Evolutionary conservation across 352 stramenopile genomes (phyloP).

Genomic region (Blastocystis hominis): DNA sequence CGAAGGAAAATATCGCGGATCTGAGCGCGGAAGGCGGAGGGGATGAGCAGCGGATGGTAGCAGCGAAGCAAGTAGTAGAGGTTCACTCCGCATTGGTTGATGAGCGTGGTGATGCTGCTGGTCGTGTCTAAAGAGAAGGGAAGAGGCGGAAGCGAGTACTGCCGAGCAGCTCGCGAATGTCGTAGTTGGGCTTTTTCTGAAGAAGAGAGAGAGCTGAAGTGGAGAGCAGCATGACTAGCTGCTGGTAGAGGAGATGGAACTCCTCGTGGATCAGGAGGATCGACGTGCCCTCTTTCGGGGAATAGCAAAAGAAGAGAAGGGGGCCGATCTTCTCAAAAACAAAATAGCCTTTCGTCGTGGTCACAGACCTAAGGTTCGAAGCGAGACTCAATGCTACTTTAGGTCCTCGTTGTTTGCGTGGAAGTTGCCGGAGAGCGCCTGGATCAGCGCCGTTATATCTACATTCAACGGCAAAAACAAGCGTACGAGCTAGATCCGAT

Average conservation of each 20-base stretch:
- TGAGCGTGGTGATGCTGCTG: not conserved
- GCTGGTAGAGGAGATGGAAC: slow-evolving; percentile 47
- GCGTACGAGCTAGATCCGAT: not conserved
- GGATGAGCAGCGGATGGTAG: slow-evolving; percentile 1
- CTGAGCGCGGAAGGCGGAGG: not conserved
- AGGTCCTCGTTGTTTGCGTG: not conserved
- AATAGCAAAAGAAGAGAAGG: slow-evolving; percentile 44
- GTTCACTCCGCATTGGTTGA: not conserved
- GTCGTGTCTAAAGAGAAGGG: not conserved
- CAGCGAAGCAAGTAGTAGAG: slow-evolving; percentile 27
- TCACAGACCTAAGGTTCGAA: not conserved
- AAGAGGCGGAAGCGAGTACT: not conserved
- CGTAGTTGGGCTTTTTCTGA: slow-evolving; percentile 36
- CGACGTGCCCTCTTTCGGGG: slow-evolving; percentile 9
- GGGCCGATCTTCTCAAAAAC: slow-evolving; percentile 13
- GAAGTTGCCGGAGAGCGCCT: not conserved
- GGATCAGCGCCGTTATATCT: slow-evolving; percentile 14
- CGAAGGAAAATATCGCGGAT: not conserved
- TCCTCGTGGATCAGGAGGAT: slow-evolving; percentile 13
- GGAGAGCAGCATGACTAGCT: slow-evolving; percentile 15
- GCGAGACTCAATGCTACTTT: not conserved
- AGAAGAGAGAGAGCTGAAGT: not conserved
- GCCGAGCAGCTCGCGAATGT: slow-evolving; percentile 25
- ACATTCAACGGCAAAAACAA: not conserved
- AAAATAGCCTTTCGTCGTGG: not conserved